Evolutionary conservation across 1,139 yeast genomes (phyloP), one percentile per base, ranked within the genome.

Genomic region (Taphrina communis): DNA sequence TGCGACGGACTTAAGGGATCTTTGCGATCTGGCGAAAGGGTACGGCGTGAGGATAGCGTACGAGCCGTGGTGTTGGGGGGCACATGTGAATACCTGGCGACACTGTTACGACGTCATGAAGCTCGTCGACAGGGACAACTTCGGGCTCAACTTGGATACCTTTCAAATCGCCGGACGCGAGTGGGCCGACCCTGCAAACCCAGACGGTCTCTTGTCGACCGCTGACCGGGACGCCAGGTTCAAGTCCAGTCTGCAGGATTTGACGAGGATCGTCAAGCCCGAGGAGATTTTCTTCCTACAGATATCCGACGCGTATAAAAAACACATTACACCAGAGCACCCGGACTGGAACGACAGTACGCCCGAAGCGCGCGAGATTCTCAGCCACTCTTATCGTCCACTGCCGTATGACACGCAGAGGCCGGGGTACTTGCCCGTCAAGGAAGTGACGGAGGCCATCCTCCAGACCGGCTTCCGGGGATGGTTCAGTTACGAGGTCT

Each of bases 1-100:
- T 36, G 71, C 67, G 44, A 19, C 8, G 21, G 71, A 70, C 57
- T 21, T 70, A 36, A 56, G 50, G 5, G 67, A 70, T 11, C 44
- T 70, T 14, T 62, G 67, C 31, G 69, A 70, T n/a, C n/a, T 68
- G 25, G 57, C 53, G 14, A 41, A 55, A 19, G 36, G 36, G 41
- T 70, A 68, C 38, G 57, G 41, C n/a, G 53, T 68, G 48, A 31
- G 67, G 41, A 39, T 70, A n/a, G 70, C 71, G 11, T 70, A 70
- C 52, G 71, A 70, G 51, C 66, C 69, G n/a, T 46, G 69, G 42
- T 58, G 66, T 25, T 70, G 71, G 71, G 70, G 70, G 3, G 60
- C 70, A 5, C 60, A 58, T 21, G 59, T 58, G 25, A 68, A 70
- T 46, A 65, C 69, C 4, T 70, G 71, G 71, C 55, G 61, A 25